Evolutionary conservation across 805 yeast species (phyloP), one percentile per base, ranked within the genome.

Genomic region (Trichomonascus vanleenenianus): DNA sequence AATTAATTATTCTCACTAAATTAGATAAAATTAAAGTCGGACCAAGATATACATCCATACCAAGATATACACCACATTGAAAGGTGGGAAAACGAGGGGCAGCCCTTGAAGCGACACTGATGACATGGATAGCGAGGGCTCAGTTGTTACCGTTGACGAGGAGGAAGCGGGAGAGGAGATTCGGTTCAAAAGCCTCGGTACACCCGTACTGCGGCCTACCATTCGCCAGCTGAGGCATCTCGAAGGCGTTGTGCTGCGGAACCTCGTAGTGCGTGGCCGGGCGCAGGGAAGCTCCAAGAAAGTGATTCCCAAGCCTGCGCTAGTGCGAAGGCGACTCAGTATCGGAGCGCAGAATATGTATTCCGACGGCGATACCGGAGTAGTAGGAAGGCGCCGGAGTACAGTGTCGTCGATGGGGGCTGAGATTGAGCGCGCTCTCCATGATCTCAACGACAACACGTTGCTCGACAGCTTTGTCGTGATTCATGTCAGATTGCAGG

Each of bases 371-470:
- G 30, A 25, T 20, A 12, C 8, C 30, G 40, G 33, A 25, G 15
- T n/a, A 6, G 31, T n/a, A 11, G 19, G 33, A 6, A 16, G 37
- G 12, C 19, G 43, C 18, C 15, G 43, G 27, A 45, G 39, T 18
- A 44, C 49, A 3, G 36, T 8, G 33, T 22, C 35, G 38, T 18
- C 41, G 16, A 9, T 39, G 34, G 44, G 32, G 15, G 35, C 31
- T 2, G 47, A 43, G 33, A 22, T 50, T n/a, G 53, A 66, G 47
- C 56, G 53, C 44, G 43, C 61, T 55, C 55, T 69, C 56, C 40
- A 59, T 54, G 30, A 61, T 54, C 48, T 64, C 41, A 48, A 50
- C 53, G 40, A 56, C 51, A 41, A 53, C 20, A 30, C 37, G 20
- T 43, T 55, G 38, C 38, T 53, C 3, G 52, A 56, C 44, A 49